Base-by-base conservation (phyloP, 257 asterid genomes). In the Echites panduratus region DNA sequence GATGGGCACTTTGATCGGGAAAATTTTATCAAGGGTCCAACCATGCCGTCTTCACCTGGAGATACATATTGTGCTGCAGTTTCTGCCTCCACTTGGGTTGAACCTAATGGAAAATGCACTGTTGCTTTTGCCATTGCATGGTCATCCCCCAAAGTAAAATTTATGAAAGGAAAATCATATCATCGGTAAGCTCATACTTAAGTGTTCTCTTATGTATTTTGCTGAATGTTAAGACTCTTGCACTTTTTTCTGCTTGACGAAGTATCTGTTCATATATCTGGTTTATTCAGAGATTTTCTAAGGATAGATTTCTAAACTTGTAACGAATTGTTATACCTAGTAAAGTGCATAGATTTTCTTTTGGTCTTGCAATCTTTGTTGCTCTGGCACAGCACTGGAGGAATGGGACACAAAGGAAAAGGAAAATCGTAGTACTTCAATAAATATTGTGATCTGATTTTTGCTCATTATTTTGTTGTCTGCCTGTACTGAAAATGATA, bases 61-160 rank as follows among this genome's bases (percentile, higher is more conserved):
- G 99, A 95, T 59, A 85, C 97, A 19, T 78, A 74, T 45, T 95
- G 99, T 84, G 98, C 99, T 43, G 99, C 97, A n/a, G 98, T 95
- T 71, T 86, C 96, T 72, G 99, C 99, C 76, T 83, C 97, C 9
- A 72, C 98, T 12, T 95, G 99, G 98, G 99, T 95, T 12, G 99
- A 92, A 77, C 93, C 99, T 73, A 93, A 95, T 74, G 99, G 99
- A 64, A 92, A 92, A 82, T 87, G 96, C 87, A 90, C 97, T 10
- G 81, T 95, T 72, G 92, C 98, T 53, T 95, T 95, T 76, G 80
- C 99, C 49, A 86, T 95, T 79, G 86, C 98, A 54, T 95, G 99
- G 99, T 89, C 98, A 1, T 92, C 97, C 71, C 99, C 99, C 14
- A 85, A 92, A 88, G 96, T 95, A 59, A 92, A 88, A 82, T 95